These are phyloP conservation scores for Fusarium denticulatum DNA, from an alignment of 2,329 filamentous ascomycete genomes.

Conservation along the genomic window DNA sequence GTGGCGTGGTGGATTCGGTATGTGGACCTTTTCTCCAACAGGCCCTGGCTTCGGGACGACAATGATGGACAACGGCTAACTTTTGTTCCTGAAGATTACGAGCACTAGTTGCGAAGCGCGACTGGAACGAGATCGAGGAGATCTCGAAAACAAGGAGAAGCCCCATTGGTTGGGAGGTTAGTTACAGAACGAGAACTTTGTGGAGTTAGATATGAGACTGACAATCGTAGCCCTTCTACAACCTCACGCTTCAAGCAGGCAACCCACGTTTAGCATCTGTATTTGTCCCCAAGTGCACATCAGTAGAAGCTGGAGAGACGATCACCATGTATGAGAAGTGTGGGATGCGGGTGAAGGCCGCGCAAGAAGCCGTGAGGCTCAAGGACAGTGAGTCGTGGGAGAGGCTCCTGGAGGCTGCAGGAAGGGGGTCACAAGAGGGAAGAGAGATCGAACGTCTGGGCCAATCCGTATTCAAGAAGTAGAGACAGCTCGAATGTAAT, in stretches of 20 bases:
- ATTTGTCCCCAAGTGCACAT: constrained; percentile 89
- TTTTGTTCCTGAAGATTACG: constrained; percentile 67
- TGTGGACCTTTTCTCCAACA: constrained; percentile 41
- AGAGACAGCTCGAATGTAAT: constrained; percentile 15
- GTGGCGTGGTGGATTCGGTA: constrained; percentile 85
- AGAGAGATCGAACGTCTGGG: constrained; percentile 85
- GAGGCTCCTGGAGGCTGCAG: constrained; percentile 77
- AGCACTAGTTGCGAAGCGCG: constrained; percentile 86
- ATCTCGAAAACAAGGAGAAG: constrained; percentile 81
- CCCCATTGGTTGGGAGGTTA: constrained; percentile 95
- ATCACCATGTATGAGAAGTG: constrained; percentile 98
- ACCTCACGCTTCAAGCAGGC: constrained; percentile 85
- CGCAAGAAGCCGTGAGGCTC: constrained; percentile 86
- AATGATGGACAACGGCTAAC: constrained; percentile 31
- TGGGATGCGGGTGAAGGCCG: constrained; percentile 86
- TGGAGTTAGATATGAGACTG: constrained; percentile 9
- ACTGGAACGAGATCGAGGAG: constrained; percentile 94
- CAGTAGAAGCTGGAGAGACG: constrained; percentile 72
- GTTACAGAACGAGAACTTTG: constrained; percentile 43
- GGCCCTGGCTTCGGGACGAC: constrained; percentile 10
- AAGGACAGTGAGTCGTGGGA: constrained; percentile 83
- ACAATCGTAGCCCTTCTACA: constrained; percentile 80
- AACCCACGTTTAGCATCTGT: constrained; percentile 85
- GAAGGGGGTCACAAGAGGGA: constrained; percentile 70
- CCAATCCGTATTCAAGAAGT: constrained; percentile 65